phyloP scores from a whole-genome alignment of 1,284 basidiomycete species.

The Microbotryum violaceum region DNA sequence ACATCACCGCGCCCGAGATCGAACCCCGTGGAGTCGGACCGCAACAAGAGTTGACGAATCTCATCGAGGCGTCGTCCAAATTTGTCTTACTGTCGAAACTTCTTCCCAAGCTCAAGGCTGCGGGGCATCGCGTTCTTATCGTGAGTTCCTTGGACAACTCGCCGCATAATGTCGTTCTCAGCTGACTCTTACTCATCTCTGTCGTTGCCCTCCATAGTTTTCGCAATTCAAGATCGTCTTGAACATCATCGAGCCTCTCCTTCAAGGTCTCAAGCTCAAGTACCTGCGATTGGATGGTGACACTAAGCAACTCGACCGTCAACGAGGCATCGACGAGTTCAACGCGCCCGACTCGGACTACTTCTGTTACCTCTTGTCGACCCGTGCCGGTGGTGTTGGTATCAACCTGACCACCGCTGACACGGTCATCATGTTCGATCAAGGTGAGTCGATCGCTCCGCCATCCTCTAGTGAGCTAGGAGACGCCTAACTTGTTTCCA shows the following conservation, averaged over 20 bases:
- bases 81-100: constrained; percentile 36
- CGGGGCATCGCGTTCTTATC: constrained; percentile 38
- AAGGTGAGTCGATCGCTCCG: too few species aligned
- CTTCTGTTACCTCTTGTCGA: constrained; percentile 39
- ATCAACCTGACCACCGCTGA: constrained; percentile 55
- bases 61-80: constrained; percentile 70
- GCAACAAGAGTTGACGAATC: constrained; percentile 41
- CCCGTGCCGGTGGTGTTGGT: constrained; percentile 41
- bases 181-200: not conserved
- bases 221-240: constrained; percentile 39
- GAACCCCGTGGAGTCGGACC: constrained; percentile 49
- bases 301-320: constrained; percentile 24
- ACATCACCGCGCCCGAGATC: constrained; percentile 71
- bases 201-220: constrained; percentile 12
- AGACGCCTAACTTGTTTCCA: too few species aligned
- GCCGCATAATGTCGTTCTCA: not conserved
- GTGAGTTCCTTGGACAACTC: not conserved
- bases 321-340: constrained; percentile 69
- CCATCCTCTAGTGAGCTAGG: too few species aligned
- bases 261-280: constrained; percentile 37
- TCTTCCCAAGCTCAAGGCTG: constrained; percentile 39
- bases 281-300: constrained; percentile 39
- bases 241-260: constrained; percentile 40
- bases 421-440: constrained; percentile 85
- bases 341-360: constrained; percentile 71